Evolutionary conservation across 1,139 yeast species (phyloP).

Genomic region (Geotrichum carabidarum): DNA sequence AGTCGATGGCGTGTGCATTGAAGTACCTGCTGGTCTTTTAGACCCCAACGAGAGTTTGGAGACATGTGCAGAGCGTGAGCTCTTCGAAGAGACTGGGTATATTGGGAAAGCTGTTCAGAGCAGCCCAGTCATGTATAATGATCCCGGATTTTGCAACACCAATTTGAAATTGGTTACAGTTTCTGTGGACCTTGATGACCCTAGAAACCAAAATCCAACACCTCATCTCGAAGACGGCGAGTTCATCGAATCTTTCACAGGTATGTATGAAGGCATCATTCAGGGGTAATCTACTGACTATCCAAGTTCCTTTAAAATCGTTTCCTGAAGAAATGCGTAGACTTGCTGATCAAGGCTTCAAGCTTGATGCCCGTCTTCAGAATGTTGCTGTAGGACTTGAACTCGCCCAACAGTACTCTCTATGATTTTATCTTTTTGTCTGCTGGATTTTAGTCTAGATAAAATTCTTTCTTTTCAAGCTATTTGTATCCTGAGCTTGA

Average conservation of each 20-base stretch:
- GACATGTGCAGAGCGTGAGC: slow-evolving; percentile 78
- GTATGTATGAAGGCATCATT: slow-evolving; percentile 14
- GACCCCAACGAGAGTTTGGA: slow-evolving; percentile 79
- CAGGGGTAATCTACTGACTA: not conserved
- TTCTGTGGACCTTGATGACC: slow-evolving; percentile 62
- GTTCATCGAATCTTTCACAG: slow-evolving; percentile 72
- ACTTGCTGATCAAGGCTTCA: slow-evolving; percentile 60
- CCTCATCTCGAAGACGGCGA: slow-evolving; percentile 83
- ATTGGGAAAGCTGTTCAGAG: slow-evolving; percentile 49
- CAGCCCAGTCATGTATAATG: slow-evolving; percentile 65
- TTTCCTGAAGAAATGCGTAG: slow-evolving; percentile 53
- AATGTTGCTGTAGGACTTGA: slow-evolving; percentile 75
- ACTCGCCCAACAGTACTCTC: slow-evolving; percentile 36
- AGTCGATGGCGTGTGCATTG: slow-evolving; percentile 77
- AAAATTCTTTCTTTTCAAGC: too few species aligned
- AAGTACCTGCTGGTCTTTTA: slow-evolving; percentile 90
- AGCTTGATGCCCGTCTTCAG: slow-evolving; percentile 80
- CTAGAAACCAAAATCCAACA: slow-evolving; percentile 61
- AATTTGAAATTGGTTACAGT: slow-evolving; percentile 76
- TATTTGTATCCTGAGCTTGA: too few species aligned
- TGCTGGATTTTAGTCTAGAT: too few species aligned
- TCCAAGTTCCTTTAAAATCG: slow-evolving; percentile 50
- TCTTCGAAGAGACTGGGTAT: slow-evolving; percentile 90
- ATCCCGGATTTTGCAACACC: slow-evolving; percentile 93
- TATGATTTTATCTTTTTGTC: too few species aligned